phyloP scores from a whole-genome alignment of 345 rosid species.

The Citrus sp. region DNA sequence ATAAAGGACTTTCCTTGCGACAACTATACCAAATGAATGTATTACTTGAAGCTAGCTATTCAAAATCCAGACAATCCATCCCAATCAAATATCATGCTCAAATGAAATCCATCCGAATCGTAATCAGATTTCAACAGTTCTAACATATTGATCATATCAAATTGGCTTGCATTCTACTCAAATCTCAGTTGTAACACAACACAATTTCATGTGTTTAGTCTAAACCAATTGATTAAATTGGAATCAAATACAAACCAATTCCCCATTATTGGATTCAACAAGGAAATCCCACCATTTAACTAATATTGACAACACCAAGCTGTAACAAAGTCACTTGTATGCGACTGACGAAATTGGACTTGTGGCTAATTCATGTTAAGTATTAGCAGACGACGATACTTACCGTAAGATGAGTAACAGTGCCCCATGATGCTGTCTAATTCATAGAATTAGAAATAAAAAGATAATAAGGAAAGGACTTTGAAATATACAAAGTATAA shows the following conservation, averaged over 20 bases:
- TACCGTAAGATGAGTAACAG: too few relatives aligned
- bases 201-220: neutral
- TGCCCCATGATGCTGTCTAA: too few relatives aligned
- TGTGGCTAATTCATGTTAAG: neutral
- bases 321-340: neutral
- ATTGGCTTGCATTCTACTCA: neutral
- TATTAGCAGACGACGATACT: too few relatives aligned
- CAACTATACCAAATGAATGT: neutral
- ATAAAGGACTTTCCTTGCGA: too few relatives aligned
- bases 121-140: neutral
- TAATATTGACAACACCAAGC: neutral
- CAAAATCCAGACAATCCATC: neutral
- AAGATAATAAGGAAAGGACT: neutral
- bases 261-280: neutral
- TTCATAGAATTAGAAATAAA: too few relatives aligned
- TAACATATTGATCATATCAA: neutral
- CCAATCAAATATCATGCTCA: neutral
- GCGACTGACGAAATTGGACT: neutral
- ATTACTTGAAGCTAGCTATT: neutral
- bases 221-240: neutral
- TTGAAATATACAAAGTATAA: constrained; percentile 15
- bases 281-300: neutral
- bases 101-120: neutral
- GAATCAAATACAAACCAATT: neutral
- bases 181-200: neutral